These are phyloP conservation scores for Botrytis tulipae DNA, from an alignment of 2,329 filamentous ascomycete genomes.

Conservation along the genomic window DNA sequence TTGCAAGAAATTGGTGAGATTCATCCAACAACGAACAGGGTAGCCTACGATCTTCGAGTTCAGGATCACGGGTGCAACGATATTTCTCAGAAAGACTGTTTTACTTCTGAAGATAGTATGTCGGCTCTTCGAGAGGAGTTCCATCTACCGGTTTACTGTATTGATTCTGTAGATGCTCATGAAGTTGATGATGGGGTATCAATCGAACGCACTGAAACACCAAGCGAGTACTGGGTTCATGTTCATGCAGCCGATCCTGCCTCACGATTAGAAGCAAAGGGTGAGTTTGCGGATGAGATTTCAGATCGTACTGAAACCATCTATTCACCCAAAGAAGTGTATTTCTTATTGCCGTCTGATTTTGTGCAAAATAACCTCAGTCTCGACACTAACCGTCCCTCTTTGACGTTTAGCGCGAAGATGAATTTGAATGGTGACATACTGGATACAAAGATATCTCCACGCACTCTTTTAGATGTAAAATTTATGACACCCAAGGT, in stretches of 20 bases:
- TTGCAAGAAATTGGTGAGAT: conserved; percentile 74
- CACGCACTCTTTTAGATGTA: conserved; percentile 54
- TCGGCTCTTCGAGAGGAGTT: conserved; percentile 56
- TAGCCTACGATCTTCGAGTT: conserved; percentile 59
- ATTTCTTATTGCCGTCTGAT: conserved; percentile 56
- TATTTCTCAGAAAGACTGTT: background rate
- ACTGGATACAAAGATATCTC: conserved; percentile 53
- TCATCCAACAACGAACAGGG: conserved; percentile 66
- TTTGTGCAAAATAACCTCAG: conserved; percentile 54
- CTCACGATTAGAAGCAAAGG: conserved; percentile 61
- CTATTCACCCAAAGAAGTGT: conserved; percentile 57
- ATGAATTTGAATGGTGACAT: conserved; percentile 54
- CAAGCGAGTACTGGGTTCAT: conserved; percentile 69
- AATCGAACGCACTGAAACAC: conserved; percentile 54
- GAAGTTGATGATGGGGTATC: conserved; percentile 82
- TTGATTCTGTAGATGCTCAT: conserved; percentile 63
- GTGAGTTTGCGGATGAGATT: conserved; percentile 58
- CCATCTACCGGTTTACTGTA: conserved; percentile 64
- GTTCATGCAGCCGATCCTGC: conserved; percentile 77
- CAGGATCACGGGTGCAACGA: background rate
- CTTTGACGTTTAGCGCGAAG: conserved; percentile 61
- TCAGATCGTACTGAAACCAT: conserved; percentile 58
- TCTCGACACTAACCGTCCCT: conserved; percentile 49
- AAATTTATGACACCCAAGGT: conserved; percentile 55
- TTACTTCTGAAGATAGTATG: conserved; percentile 46